A percentile compares a stretch with the other conserved stretches of the same genome.
These are phyloP conservation scores for Ambrosiella xylebori DNA, from an alignment of 2,329 filamentous ascomycete genomes.

Conservation along the genomic window DNA sequence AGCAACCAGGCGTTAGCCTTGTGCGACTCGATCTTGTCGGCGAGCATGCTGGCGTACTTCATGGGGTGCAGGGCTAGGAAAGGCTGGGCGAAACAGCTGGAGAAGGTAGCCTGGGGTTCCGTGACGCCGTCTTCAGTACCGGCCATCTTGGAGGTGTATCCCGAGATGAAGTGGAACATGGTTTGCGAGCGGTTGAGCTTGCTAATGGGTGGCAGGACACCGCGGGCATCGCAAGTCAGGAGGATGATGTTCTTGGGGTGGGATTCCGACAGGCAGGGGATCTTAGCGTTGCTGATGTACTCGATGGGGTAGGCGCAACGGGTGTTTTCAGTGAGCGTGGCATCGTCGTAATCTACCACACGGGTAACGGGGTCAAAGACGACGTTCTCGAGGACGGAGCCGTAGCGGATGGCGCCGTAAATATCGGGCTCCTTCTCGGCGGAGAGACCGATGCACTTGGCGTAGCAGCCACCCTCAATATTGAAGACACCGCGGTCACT, in stretches of 20 bases:
- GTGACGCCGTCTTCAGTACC: constrained; percentile 94
- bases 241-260: constrained; percentile 97
- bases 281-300: constrained; percentile 98
- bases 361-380: constrained; percentile 87
- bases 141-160: constrained; percentile 99
- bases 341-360: constrained; percentile 87
- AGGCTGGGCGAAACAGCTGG: constrained; percentile 95
- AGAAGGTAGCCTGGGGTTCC: constrained; percentile 97
- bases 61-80: constrained; percentile 98
- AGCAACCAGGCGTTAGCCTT: constrained; percentile 94
- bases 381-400: constrained; percentile 94
- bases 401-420: constrained; percentile 86
- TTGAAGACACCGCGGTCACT: constrained; percentile 94
- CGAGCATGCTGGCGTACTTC: constrained; percentile 97
- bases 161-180: constrained; percentile 99
- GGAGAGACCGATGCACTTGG: constrained; percentile 93
- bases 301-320: constrained; percentile 96
- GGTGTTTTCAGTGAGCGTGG: constrained; percentile 93
- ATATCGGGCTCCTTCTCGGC: constrained; percentile 99
- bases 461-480: constrained; percentile 98
- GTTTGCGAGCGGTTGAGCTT: constrained; percentile 89
- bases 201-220: constrained; percentile 92
- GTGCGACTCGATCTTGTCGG: constrained; percentile 92
- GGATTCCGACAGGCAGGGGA: constrained; percentile 72
- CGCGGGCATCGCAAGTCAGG: constrained; percentile 91